Evolutionary conservation across 2,329 filamentous ascomycete species (phyloP), one percentile per base, ranked within the genome.

Genomic region (Trichoderma sp.): DNA sequence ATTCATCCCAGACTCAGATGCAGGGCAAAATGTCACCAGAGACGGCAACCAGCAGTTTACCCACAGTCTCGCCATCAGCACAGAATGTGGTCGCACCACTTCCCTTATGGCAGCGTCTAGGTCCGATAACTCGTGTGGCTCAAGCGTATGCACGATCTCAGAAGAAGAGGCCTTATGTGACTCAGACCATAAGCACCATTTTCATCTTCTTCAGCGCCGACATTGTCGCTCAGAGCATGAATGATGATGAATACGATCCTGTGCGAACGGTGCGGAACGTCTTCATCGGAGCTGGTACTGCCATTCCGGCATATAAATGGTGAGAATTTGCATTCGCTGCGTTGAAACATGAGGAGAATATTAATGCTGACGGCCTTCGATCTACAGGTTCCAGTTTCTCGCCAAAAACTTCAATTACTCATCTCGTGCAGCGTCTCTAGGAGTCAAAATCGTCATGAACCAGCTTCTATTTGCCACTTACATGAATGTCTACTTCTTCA

Each of bases 401-500:
- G 91, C 92, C 56, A 86, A 89, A 72, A 87, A 90, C 81, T 97
- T 97, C 87, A 97, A 97, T 83, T 97, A 93, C 82, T 76, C 89
- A 8, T 95, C 92, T 34, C 91, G 90, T 76, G 76, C 88, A 47
- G 81, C 93, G 63, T 94, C 92, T 3, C 86, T 98, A 36, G 85
- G 86, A 34, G 89, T 90, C 71, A 97, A 97, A 82, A 93, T 97
- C 72, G 79, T 87, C 53, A 86, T 98, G 47, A 96, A 94, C 82
- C 95, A 98, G 82, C 80, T 88, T 14, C 83, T 90, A 76, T 97
- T 97, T 83, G 93, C 95, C 1, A 94, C 95, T 1, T 77, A 92
- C 11, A 97, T 97, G 84, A 95, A 93, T 81, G 86, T 89, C 28
- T 94, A 93, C 81, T 97, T 97, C 83, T 93, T 97, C 81, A 90